Evolutionary conservation across 352 stramenopile species (phyloP).

Genomic region (Pythium vanterpoolii): DNA sequence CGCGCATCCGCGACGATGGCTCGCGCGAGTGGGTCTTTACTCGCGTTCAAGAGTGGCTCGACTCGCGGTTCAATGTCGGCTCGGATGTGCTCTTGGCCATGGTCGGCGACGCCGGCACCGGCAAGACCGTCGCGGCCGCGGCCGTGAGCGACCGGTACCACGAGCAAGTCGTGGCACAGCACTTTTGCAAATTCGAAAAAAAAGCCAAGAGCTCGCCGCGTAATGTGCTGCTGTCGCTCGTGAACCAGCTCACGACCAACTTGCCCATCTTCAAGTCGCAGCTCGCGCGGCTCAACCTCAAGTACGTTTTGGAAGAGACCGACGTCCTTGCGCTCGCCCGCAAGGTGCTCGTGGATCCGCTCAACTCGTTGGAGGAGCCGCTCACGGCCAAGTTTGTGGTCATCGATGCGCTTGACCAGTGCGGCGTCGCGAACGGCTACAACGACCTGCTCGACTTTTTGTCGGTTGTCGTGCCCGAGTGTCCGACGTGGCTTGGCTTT

Average conservation of each 20-base stretch:
- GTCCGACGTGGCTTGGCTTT: constrained; percentile 69
- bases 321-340: constrained; percentile 59
- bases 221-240: constrained; percentile 76
- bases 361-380: constrained; percentile 64
- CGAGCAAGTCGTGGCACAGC: constrained; percentile 52
- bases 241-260: constrained; percentile 71
- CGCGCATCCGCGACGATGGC: constrained; percentile 37
- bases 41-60: constrained; percentile 73
- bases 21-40: constrained; percentile 64
- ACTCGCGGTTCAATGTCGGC: constrained; percentile 63
- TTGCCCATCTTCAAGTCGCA: constrained; percentile 78
- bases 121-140: constrained; percentile 65
- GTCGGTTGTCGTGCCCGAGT: constrained; percentile 46
- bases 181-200: constrained; percentile 77
- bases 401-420: constrained; percentile 77
- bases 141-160: constrained; percentile 52
- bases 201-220: constrained; percentile 69
- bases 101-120: constrained; percentile 63
- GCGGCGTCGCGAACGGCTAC: constrained; percentile 26
- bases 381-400: constrained; percentile 60
- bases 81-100: constrained; percentile 56
- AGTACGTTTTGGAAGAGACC: constrained; percentile 77
- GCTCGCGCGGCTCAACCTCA: constrained; percentile 74
- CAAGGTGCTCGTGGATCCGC: constrained; percentile 76
- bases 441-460: constrained; percentile 78